Evolutionary conservation across 2,329 filamentous ascomycete genomes (phyloP).

Genomic region (Parafenestella ontariensis): DNA sequence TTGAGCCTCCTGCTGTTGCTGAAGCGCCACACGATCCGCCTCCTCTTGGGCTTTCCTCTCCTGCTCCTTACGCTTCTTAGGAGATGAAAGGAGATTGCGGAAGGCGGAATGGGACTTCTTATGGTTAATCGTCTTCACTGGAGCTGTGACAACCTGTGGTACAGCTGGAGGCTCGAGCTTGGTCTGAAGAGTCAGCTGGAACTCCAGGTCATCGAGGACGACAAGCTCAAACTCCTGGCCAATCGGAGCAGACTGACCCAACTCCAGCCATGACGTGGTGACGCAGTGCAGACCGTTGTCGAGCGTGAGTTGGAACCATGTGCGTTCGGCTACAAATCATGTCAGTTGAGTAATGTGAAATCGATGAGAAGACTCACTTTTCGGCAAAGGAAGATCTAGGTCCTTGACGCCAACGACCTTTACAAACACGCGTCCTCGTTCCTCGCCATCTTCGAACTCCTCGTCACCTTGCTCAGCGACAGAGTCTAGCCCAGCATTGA

Average conservation of each 20-base stretch:
- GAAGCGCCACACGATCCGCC: constrained; percentile 70
- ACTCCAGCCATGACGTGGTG: constrained; percentile 92
- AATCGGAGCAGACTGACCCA: constrained; percentile 90
- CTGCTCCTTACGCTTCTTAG: constrained; percentile 95
- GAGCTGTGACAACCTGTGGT: constrained; percentile 50
- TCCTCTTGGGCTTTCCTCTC: constrained; percentile 85
- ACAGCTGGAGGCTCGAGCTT: constrained; percentile 81
- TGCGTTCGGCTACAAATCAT: constrained; percentile 57
- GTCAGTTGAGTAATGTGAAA: constrained; percentile 12
- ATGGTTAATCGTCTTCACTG: constrained; percentile 70
- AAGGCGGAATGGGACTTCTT: constrained; percentile 81
- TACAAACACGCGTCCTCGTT: constrained; percentile 91
- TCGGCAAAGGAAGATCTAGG: constrained; percentile 86
- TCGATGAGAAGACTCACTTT: constrained; percentile 68
- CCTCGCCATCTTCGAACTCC: constrained; percentile 76
- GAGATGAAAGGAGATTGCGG: constrained; percentile 82
- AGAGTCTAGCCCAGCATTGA: constrained; percentile 66
- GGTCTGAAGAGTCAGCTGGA: constrained; percentile 95
- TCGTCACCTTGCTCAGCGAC: constrained; percentile 73
- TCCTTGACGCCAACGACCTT: constrained; percentile 99
- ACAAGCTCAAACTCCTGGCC: constrained; percentile 98
- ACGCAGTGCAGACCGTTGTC: constrained; percentile 98
- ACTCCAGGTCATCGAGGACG: constrained; percentile 96
- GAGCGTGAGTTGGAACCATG: constrained; percentile 98
- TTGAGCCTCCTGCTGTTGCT: constrained; percentile 51